Base-by-base conservation (phyloP, 345 rosid species). In the Litchi chinensis region DNA sequence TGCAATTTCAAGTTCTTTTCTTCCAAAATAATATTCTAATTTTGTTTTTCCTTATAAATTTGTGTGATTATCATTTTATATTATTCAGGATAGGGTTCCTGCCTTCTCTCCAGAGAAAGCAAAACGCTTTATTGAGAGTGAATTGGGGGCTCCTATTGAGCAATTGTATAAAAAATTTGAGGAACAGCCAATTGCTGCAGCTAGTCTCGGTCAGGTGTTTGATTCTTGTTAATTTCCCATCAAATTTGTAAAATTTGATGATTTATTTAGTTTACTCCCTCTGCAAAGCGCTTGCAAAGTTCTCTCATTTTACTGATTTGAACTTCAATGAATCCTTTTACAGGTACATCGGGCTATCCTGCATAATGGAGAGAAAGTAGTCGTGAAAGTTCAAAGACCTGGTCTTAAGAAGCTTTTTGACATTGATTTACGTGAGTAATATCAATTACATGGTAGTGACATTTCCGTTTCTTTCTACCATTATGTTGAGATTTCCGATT, bases 201-300 rank as follows among this genome's bases (percentile, higher is more conserved):
- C 99, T 86, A 95, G 98, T 83, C 99, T 95, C 89, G 99, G 99
- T 82, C 99, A 95, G 95, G 99, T 95, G 86, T 84, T 89, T 85
- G 84, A 84, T 78, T 85, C 75, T 75, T 72, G 57, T 64, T 80
- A 56, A 19, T 22, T 66, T 68, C 65, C 75, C 4, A 54, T 52
- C 22, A 72, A 43, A 69, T 24, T 60, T 75, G 60, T 60, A 44
- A 8, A 46, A 3, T 24, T 15, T 16, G 24, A 15, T 7, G 12
- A 16, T 16, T 43, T 43, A 5, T 62, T 5, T 7, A 26, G 26
- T 65, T 43, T 21, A 22, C 3, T 16, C 54, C 40, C n/a, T 16
- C 19, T 26, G 24, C 50, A 24, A 44, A 40, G 19, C 8, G 40
- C 70, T 44, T 63, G 11, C 28, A 26, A 74, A 32, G 15, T 3